A percentile compares a stretch with the other conserved stretches of the same genome.
phyloP scores from a whole-genome alignment of 495 filamentous ascomycete species.

The Talaromyces nanjingensis region DNA sequence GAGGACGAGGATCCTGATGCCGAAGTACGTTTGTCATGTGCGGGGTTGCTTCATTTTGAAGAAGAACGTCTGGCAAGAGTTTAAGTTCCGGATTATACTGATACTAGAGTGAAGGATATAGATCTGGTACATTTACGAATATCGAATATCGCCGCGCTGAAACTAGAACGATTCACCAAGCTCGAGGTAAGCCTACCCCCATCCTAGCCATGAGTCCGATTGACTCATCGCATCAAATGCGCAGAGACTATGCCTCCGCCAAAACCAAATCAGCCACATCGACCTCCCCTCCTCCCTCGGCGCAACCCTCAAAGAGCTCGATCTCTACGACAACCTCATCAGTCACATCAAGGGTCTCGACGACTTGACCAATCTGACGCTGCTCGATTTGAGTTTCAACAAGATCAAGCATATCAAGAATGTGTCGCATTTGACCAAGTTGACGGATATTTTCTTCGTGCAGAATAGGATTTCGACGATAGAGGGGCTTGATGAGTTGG shows the following conservation, averaged over 20 bases:
- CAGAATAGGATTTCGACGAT: conserved; percentile 89
- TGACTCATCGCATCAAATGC: too few relatives aligned
- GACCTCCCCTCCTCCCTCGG: conserved; percentile 59
- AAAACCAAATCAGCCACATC: conserved; percentile 81
- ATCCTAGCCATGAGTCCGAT: not conserved
- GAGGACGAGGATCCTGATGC: conserved; percentile 55
- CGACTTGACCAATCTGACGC: conserved; percentile 62
- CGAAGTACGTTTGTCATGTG: conserved; percentile 36
- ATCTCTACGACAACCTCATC: conserved; percentile 98
- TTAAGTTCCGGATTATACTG: not conserved
- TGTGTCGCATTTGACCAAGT: conserved; percentile 66
- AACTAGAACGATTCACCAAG: conserved; percentile 73
- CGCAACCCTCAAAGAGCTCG: conserved; percentile 67
- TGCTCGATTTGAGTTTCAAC: conserved; percentile 92
- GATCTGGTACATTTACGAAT: conserved; percentile 84
- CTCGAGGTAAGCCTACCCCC: conserved; percentile 43
- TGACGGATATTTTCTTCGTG: conserved; percentile 87
- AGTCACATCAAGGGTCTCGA: conserved; percentile 80
- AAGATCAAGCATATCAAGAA: conserved; percentile 99
- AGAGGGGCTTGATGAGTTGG: conserved; percentile 73
- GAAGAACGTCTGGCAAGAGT: not conserved
- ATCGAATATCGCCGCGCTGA: conserved; percentile 67
- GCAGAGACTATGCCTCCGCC: conserved; percentile 87
- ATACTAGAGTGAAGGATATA: conserved; percentile 56
- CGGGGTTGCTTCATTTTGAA: not conserved